Conservation (phyloP, 192 early-diverging fungal species). For the Allomyces javanicus region DNA sequence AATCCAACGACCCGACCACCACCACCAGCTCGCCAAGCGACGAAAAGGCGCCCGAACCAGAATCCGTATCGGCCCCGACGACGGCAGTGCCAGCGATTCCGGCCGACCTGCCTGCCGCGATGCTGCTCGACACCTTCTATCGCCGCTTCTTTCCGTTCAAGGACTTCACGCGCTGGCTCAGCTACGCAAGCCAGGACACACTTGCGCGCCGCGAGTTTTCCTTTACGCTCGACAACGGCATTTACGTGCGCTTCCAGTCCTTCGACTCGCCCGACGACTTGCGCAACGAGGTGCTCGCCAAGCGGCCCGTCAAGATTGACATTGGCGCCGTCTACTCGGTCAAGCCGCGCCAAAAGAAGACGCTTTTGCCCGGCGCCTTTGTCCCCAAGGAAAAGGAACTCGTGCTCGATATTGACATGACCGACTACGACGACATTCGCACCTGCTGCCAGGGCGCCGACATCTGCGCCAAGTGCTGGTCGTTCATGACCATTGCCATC, state of each 20-base stretch:
- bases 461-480: constrained; percentile 82
- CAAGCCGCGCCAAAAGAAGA: constrained; percentile 64
- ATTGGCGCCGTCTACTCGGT: constrained; percentile 88
- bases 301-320: constrained; percentile 83
- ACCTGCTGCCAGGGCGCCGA: constrained; percentile 79
- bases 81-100: too few relatives aligned
- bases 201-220: constrained; percentile 84
- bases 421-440: constrained; percentile 92
- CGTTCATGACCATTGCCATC: constrained; percentile 81
- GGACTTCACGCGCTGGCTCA: constrained; percentile 67
- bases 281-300: constrained; percentile 45
- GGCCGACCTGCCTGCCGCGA: background rate
- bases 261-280: constrained; percentile 53
- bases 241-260: constrained; percentile 78
- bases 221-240: constrained; percentile 59
- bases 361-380: constrained; percentile 47
- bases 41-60: too few relatives aligned
- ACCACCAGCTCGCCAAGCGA: too few relatives aligned
- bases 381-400: constrained; percentile 67
- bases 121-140: constrained; percentile 47
- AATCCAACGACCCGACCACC: too few relatives aligned
- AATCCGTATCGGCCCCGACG: too few relatives aligned
- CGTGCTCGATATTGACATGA: constrained; percentile 99
- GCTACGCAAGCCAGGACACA: constrained; percentile 37
- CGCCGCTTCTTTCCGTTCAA: constrained; percentile 67